Conservation (phyloP, 371 early-diverging fungal genomes). For the Encephalitozoon romaleae region DNA sequence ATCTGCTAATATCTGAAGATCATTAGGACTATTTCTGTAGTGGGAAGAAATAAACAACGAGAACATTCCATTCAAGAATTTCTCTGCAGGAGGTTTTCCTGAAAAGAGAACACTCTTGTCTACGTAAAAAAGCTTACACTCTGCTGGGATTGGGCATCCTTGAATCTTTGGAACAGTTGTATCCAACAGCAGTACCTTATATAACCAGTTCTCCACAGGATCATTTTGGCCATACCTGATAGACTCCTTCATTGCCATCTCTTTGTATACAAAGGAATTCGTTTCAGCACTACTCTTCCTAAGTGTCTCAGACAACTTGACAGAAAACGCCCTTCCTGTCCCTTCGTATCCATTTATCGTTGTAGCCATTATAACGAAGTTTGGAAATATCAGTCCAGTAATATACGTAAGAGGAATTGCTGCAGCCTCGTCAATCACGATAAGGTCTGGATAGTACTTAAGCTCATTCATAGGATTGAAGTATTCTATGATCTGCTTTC, state of each 20-base stretch:
- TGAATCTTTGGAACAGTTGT: slow-evolving; percentile 62
- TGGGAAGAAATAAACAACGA: slow-evolving; percentile 87
- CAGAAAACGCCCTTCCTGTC: slow-evolving; percentile 86
- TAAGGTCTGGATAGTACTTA: slow-evolving; percentile 66
- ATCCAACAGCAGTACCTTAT: slow-evolving; percentile 81
- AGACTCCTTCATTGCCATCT: slow-evolving; percentile 79
- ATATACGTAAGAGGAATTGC: slow-evolving; percentile 89
- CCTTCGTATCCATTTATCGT: slow-evolving; percentile 99
- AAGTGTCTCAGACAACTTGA: slow-evolving; percentile 82
- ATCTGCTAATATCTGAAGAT: slow-evolving; percentile 88
- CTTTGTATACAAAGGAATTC: slow-evolving; percentile 66
- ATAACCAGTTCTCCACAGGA: slow-evolving; percentile 88
- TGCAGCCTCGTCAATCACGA: slow-evolving; percentile 98
- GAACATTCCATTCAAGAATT: slow-evolving; percentile 88
- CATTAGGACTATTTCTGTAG: slow-evolving; percentile 98
- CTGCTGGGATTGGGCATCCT: slow-evolving; percentile 79
- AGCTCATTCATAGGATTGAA: slow-evolving; percentile 29
- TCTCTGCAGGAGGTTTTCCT: slow-evolving; percentile 83
- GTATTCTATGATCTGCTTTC: slow-evolving; percentile 53
- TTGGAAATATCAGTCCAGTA: slow-evolving; percentile 76
- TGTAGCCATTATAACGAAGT: slow-evolving; percentile 90
- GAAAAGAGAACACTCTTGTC: slow-evolving; percentile 87
- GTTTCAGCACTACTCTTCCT: slow-evolving; percentile 67
- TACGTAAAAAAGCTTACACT: slow-evolving; percentile 83
- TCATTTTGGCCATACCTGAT: slow-evolving; percentile 84